Conservation (phyloP, 306 rosid species). For the Begonia fuchsioides region DNA sequence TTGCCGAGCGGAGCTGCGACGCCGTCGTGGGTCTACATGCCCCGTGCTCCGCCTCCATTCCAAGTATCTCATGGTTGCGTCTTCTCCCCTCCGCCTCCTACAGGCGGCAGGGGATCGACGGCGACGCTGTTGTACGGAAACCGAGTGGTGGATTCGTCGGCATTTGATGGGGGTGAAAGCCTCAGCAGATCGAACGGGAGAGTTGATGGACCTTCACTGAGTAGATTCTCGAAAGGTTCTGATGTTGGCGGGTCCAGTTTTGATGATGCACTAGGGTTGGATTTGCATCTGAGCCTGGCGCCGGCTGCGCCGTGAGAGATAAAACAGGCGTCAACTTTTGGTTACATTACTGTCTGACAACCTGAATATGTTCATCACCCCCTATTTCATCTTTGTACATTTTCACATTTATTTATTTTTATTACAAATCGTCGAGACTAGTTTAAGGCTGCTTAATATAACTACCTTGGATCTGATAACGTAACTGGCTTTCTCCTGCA, state of each 20-base stretch:
- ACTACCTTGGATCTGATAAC: too few species aligned
- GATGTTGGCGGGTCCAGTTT: slow-evolving; percentile 37
- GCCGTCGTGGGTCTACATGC: slow-evolving; percentile 61
- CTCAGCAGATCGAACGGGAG: slow-evolving; percentile 36
- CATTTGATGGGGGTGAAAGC: slow-evolving; percentile 36
- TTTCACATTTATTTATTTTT: too few species aligned
- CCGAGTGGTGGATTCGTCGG: slow-evolving; percentile 30
- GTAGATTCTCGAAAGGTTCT: slow-evolving; percentile 53
- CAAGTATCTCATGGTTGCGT: slow-evolving; percentile 83
- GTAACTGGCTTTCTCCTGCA: too few species aligned
- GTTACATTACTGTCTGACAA: too few species aligned
- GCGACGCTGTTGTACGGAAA: slow-evolving; percentile 36
- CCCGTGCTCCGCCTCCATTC: slow-evolving; percentile 40
- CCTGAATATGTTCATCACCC: too few species aligned
- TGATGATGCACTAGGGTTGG: slow-evolving; percentile 73
- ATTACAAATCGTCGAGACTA: too few species aligned
- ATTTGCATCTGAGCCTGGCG: slow-evolving; percentile 68
- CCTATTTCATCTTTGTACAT: too few species aligned
- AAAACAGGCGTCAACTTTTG: too few species aligned
- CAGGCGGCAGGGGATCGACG: slow-evolving; percentile 29
- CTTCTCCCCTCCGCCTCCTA: slow-evolving; percentile 19
- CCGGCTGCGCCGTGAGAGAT: slow-evolving; percentile 36
- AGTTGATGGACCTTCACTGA: slow-evolving; percentile 57
- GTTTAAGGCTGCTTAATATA: too few species aligned
- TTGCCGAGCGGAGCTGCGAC: neutral